Evolutionary conservation across 148 eudicot species (phyloP), one percentile per base, ranked within the genome.

Genomic region (Silene uniflora): DNA sequence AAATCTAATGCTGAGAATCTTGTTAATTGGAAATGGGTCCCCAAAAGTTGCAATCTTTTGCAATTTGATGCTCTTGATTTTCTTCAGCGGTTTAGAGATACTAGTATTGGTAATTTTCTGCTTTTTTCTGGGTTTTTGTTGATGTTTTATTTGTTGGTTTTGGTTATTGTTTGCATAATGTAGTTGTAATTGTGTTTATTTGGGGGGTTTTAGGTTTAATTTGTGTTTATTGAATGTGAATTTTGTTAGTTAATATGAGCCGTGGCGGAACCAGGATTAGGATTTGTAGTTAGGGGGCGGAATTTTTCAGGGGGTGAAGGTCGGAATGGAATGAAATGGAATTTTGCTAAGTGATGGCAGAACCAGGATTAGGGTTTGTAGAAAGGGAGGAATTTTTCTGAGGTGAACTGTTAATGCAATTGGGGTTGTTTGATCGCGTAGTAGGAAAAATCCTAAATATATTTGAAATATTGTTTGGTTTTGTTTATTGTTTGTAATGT

Each of bases 11-110:
- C 87, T 12, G 12, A 82, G 25, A 91, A 93, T 21, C 69, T 94
- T 27, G 62, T 75, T 22, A 87, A 80, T 77, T 94, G 98, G 98
- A 88, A 84, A 0, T 94, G 98, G 97, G 86, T 82, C 22, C 98
- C 98, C 23, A 72, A 73, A 58, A 81, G 22, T 29, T 94, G 98
- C 76, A 85, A 83, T 80, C 90, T 94, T 46, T 89, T 88, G 25
- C 75, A 23, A 4, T 90, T 94, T 56, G 91, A 94, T 84, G 88
- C 97, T 49, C 62, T 46, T 54, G 29, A 35, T 46, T 89, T 92
- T 74, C 89, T 92, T 59, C 67, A 86, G 17, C 77, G 81, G 13
- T 85, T 79, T 67, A 77, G 91, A 75, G 86, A 94, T 63, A 84
- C 89, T 29, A 90, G 85, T 76, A 89, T 93, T 71, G 93, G 96